Conservation (phyloP, 176 grass and related monocot species). For the Cenchrus fungigraminus region DNA sequence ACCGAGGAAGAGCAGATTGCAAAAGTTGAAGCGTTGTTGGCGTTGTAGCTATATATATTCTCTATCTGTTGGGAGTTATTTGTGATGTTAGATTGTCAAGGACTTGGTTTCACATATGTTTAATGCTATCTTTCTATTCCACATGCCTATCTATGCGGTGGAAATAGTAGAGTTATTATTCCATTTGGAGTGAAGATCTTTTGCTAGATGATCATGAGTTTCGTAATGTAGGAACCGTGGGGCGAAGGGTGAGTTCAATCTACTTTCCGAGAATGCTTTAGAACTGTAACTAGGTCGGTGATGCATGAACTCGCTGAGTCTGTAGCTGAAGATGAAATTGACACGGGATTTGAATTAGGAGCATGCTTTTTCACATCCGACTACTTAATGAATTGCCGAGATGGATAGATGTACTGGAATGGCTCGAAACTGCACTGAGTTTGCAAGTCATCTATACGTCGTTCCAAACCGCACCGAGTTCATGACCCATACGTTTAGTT, state of each 20-base stretch:
- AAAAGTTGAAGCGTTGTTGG: conserved; percentile 84
- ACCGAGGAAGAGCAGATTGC: conserved; percentile 95
- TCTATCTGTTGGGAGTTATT: conserved; percentile 37
- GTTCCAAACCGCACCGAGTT: no score
- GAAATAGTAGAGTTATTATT: neutral
- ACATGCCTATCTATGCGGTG: neutral
- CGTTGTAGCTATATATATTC: conserved; percentile 52
- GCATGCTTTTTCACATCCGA: no score
- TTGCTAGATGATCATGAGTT: neutral
- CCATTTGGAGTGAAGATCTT: conserved; percentile 1
- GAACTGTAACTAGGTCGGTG: no score
- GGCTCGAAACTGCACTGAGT: no score
- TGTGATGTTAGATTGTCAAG: conserved; percentile 27
- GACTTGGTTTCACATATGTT: conserved; percentile 13
- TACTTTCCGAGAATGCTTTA: neutral
- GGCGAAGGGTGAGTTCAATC: neutral
- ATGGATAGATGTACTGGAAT: no score
- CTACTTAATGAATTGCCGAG: no score
- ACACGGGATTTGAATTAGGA: no score
- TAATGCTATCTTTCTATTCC: neutral
- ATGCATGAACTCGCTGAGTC: no score
- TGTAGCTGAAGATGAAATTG: no score
- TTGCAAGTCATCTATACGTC: no score
- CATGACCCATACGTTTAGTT: no score
- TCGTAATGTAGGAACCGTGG: neutral